Percentiles rank a stretch among this genome's conserved stretches.
Evolutionary conservation across 768 basidiomycete species (phyloP).

Genomic region (Daedaleopsis sinensis): DNA sequence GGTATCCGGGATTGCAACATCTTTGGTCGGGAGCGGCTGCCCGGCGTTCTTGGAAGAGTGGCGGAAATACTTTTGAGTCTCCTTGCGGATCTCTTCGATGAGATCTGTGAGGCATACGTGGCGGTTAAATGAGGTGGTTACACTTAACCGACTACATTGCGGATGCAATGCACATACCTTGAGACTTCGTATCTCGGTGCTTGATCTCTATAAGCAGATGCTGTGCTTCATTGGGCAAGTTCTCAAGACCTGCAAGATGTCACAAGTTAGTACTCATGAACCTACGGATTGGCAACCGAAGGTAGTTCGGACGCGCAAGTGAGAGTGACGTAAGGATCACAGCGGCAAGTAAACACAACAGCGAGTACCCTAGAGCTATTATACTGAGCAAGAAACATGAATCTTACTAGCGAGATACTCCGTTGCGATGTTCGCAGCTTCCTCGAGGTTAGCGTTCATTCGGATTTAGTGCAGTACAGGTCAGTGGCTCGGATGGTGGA

Average conservation of each 20-base stretch:
- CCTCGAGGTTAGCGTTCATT: slow-evolving; percentile 43
- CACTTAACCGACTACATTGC: not conserved
- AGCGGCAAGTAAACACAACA: not conserved
- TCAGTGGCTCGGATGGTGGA: too few relatives aligned
- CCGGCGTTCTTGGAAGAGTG: slow-evolving; percentile 39
- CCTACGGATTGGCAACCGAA: not conserved
- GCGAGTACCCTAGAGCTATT: not conserved
- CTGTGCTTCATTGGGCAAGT: slow-evolving; percentile 51
- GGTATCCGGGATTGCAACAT: slow-evolving; percentile 40
- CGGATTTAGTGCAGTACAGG: not conserved
- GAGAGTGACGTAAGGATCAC: not conserved
- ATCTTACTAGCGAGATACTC: slow-evolving; percentile 52
- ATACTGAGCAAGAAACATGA: not conserved
- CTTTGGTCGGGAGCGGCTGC: slow-evolving; percentile 33
- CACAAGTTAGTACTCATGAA: not conserved
- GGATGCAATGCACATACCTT: slow-evolving; percentile 34
- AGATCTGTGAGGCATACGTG: slow-evolving; percentile 37
- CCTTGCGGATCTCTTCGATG: slow-evolving; percentile 46
- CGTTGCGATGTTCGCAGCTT: slow-evolving; percentile 51
- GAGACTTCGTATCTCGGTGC: slow-evolving; percentile 44
- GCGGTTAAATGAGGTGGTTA: not conserved
- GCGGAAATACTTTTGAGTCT: slow-evolving; percentile 47
- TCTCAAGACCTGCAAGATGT: slow-evolving; percentile 45
- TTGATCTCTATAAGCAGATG: slow-evolving; percentile 52
- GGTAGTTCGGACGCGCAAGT: not conserved